Evolutionary conservation across 495 filamentous ascomycete species (phyloP), one percentile per base, ranked within the genome.

Genomic region (Usnea hakonensis): DNA sequence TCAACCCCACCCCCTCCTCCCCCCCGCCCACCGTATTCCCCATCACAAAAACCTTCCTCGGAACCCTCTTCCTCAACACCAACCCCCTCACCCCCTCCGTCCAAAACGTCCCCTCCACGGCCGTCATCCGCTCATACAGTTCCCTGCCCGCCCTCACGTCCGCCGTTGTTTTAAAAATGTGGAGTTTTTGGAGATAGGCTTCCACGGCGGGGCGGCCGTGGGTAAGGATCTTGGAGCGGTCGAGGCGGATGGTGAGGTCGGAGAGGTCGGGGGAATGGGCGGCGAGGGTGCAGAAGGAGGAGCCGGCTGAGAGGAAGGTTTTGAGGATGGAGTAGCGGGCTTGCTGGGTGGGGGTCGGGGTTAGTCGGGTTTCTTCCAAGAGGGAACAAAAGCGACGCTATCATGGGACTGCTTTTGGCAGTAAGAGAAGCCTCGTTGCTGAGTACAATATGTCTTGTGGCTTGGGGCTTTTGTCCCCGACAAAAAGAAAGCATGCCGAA

Each of bases 41-140:
- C 76, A 96, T 91, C 21, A 98, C 92, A 75, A 96, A 97, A 44
- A 96, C 87, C 79, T 97, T 98, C 60, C 94, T 81, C 40, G 94
- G 92, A 66, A 90, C 86, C 79, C 95, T 96, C 76, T 89, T 90
- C 72, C 80, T 79, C 66, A 97, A 73, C 23, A 97, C 94, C 57
- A 89, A 82, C 36, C 88, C 80, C 56, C 94, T 79, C 28, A 95
- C 84, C 69, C 84, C 85, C 59, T 81, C 81, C 19, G 82, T 87
- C 86, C 87, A 95, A 76, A 87, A 96, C 28, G 44, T 38, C 21
- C 53, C 53, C 61, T 85, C 82, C 37, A 97, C 93, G 13, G 78
- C 75, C 23, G 91, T 95, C 78, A 96, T 91, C 53, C 87, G 81
- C 56, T 84, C 82, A 71, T 94, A 98, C 73, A 96, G 78, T 67